Conservation (phyloP, 148 eudicot species). For the Arbutus unedo region DNA sequence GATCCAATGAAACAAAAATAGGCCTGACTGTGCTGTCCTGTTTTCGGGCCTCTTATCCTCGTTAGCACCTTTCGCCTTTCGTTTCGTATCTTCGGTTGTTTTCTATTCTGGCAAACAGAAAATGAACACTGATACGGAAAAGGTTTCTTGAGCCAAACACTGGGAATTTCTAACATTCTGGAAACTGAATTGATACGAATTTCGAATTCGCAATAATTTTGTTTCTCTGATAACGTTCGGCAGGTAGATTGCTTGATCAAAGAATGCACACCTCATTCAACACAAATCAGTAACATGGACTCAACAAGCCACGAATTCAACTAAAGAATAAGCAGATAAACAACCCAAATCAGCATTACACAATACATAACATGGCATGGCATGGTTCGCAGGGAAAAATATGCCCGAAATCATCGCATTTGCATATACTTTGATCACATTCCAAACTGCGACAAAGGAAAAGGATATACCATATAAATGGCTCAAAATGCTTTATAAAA, state of each 20-base stretch:
- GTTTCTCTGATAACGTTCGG: no score
- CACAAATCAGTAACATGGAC: neutral
- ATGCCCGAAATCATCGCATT: neutral
- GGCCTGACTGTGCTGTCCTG: neutral
- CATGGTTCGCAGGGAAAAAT: neutral
- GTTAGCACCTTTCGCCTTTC: neutral
- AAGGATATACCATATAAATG: neutral
- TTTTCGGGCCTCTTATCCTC: neutral
- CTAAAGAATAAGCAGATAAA: neutral
- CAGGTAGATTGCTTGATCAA: neutral
- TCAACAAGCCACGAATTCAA: neutral
- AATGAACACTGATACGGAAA: neutral
- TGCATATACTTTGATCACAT: neutral
- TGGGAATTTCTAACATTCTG: neutral
- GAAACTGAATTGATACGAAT: no score
- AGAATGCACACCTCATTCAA: neutral
- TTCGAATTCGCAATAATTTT: no score
- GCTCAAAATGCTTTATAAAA: neutral
- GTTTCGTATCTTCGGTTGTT: neutral
- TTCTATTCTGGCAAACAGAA: neutral
- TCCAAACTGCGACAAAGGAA: neutral
- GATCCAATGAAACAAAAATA: neutral
- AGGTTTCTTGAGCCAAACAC: neutral
- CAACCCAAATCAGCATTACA: neutral
- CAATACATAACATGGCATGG: neutral